A percentile compares a stretch with the other conserved stretches of the same genome.
phyloP scores from a whole-genome alignment of 345 rosid species.

The Acer negundo region DNA sequence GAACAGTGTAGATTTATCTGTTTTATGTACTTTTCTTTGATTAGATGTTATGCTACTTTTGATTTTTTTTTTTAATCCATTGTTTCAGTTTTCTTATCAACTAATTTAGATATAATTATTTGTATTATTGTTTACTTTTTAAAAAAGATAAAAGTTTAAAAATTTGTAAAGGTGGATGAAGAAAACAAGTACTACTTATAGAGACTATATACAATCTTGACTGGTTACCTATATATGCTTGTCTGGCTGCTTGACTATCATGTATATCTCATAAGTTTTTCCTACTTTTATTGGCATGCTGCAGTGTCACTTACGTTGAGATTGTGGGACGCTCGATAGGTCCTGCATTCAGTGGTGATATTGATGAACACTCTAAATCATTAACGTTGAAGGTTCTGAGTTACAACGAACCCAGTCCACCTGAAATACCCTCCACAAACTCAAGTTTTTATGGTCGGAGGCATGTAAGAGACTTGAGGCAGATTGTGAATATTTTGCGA shows the following conservation, averaged over 20 bases:
- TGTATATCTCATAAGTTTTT: conserved; percentile 1
- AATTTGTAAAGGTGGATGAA: background rate
- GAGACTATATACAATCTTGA: background rate
- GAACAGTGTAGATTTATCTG: background rate
- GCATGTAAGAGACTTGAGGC: conserved; percentile 45
- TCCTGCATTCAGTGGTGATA: conserved; percentile 48
- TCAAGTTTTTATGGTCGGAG: conserved; percentile 20
- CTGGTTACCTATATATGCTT: background rate
- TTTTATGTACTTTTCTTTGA: background rate
- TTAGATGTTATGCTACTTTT: background rate
- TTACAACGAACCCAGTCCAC: conserved; percentile 36
- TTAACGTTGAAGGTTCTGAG: conserved; percentile 52
- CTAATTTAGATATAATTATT: too few species aligned
- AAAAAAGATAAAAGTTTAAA: too few species aligned
- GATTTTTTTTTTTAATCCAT: too few species aligned
- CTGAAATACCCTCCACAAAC: conserved; percentile 17
- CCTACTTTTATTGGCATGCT: conserved; percentile 21
- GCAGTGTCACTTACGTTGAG: conserved; percentile 77
- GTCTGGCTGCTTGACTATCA: background rate
- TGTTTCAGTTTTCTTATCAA: too few species aligned
- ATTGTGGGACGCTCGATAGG: conserved; percentile 63
- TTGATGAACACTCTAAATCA: conserved; percentile 47
- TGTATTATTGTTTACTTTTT: too few species aligned
- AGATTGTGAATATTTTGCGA: conserved; percentile 45
- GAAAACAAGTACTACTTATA: background rate